phyloP scores from a whole-genome alignment of 805 yeast genomes.

The Pichia occidentalis region DNA sequence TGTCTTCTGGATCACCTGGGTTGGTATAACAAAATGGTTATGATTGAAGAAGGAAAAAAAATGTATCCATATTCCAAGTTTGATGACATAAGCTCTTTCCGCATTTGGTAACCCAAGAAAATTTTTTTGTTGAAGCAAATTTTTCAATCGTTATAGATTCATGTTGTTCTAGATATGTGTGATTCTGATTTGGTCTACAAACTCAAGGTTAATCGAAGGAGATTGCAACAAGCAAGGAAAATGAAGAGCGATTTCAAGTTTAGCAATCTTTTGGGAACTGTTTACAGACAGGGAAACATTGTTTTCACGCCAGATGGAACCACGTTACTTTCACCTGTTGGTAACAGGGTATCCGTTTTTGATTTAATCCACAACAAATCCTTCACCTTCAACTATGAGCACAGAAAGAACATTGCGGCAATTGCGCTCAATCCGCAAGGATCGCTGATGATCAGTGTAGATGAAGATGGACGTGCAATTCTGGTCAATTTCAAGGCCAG shows the following conservation, averaged over 20 bases:
- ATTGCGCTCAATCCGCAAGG: slow-evolving; percentile 81
- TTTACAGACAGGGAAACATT: slow-evolving; percentile 87
- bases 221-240: not conserved
- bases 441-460: slow-evolving; percentile 74
- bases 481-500: slow-evolving; percentile 78
- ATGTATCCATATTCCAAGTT: too few species aligned
- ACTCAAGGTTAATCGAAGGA: too few species aligned
- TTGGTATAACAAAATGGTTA: too few species aligned
- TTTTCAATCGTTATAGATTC: not conserved
- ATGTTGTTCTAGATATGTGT: too few species aligned
- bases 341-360: slow-evolving; percentile 84
- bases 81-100: too few species aligned
- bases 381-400: slow-evolving; percentile 88
- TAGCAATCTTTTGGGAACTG: slow-evolving; percentile 88
- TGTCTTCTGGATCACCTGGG: too few species aligned
- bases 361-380: slow-evolving; percentile 80
- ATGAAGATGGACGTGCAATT: slow-evolving; percentile 89
- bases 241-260: slow-evolving; percentile 90
- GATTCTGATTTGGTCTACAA: too few species aligned
- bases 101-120: slow-evolving; percentile 1
- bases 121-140: slow-evolving; percentile 2
- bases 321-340: slow-evolving; percentile 81
- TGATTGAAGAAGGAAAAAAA: too few species aligned
- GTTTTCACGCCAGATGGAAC: slow-evolving; percentile 83
- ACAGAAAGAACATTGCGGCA: slow-evolving; percentile 72